These are phyloP conservation scores for Vaccinium vitisidaea DNA, from an alignment of 148 eudicot genomes.

Conservation along the genomic window DNA sequence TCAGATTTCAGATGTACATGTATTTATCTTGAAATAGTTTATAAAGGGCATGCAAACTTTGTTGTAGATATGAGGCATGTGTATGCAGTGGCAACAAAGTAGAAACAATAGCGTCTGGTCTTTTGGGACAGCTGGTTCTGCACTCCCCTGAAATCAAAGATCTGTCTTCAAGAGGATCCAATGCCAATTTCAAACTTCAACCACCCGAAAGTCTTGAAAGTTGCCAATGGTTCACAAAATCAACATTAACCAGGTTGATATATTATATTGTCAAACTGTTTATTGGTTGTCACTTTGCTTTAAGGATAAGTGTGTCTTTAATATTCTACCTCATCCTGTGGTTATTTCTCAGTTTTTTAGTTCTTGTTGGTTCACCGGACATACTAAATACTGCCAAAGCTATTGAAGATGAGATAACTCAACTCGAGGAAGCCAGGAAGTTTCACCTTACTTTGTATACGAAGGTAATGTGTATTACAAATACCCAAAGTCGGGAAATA, in stretches of 20 bases:
- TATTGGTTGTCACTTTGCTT: conserved; percentile 13
- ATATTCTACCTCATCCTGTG: conserved; percentile 9
- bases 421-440: conserved; percentile 73
- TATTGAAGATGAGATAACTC: conserved; percentile 61
- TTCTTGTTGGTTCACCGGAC: conserved; percentile 55
- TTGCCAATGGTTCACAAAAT: conserved; percentile 62
- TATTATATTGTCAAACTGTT: conserved; percentile 16
- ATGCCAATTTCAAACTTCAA: conserved; percentile 52
- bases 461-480: conserved; percentile 36
- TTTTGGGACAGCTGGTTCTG: conserved; percentile 50
- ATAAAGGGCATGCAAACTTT: neutral
- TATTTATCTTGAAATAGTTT: neutral
- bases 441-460: conserved; percentile 83
- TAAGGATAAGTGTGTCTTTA: neutral
- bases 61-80: conserved; percentile 67
- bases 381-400: conserved; percentile 44
- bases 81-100: conserved; percentile 43
- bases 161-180: conserved; percentile 48
- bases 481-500: neutral
- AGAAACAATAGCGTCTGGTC: conserved; percentile 63
- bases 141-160: conserved; percentile 53
- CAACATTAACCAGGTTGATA: conserved; percentile 66
- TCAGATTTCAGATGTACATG: neutral
- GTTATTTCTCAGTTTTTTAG: conserved; percentile 57
- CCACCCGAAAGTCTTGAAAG: conserved; percentile 34